Percentiles rank a stretch among this genome's conserved stretches.
phyloP scores from a whole-genome alignment of 768 basidiomycete species.

The Leccinum rimulosum region DNA sequence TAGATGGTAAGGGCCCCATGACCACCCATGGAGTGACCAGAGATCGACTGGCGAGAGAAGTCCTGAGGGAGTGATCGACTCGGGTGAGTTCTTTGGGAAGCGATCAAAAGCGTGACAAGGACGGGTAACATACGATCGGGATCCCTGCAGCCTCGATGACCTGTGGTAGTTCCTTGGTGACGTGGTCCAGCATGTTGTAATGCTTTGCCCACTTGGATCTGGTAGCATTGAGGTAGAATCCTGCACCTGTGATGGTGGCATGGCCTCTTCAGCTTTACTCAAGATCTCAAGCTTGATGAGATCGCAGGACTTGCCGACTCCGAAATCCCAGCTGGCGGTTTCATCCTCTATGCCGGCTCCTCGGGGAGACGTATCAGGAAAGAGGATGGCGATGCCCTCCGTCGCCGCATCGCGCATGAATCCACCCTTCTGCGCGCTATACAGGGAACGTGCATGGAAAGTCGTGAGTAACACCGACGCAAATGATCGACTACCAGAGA shows the following conservation, averaged over 20 bases:
- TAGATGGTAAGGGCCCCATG: slow-evolving; percentile 93
- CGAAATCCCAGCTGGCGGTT: slow-evolving; percentile 85
- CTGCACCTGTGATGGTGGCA: slow-evolving; percentile 53
- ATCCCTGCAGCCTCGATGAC: slow-evolving; percentile 70
- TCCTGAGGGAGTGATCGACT: slow-evolving; percentile 49
- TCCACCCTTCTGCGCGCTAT: slow-evolving; percentile 87
- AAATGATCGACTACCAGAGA: background rate
- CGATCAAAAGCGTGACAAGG: background rate
- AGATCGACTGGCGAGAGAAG: slow-evolving; percentile 78
- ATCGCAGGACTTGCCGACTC: slow-evolving; percentile 53
- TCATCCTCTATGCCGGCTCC: slow-evolving; percentile 87
- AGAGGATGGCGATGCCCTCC: slow-evolving; percentile 82
- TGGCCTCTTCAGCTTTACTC: slow-evolving; percentile 2
- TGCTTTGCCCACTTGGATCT: slow-evolving; percentile 64
- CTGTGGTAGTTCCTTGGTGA: slow-evolving; percentile 81
- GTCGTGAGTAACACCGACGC: background rate
- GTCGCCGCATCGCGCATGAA: slow-evolving; percentile 84
- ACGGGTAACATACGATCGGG: slow-evolving; percentile 60
- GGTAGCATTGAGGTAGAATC: slow-evolving; percentile 95
- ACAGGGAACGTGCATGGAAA: background rate
- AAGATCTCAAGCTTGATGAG: background rate
- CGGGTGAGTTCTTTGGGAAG: background rate
- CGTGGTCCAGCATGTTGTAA: slow-evolving; percentile 88
- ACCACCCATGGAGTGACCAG: slow-evolving; percentile 98
- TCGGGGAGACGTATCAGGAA: slow-evolving; percentile 95